Conservation (phyloP, 2,329 filamentous ascomycete species). For the Neopestalotiopsis sp. region DNA sequence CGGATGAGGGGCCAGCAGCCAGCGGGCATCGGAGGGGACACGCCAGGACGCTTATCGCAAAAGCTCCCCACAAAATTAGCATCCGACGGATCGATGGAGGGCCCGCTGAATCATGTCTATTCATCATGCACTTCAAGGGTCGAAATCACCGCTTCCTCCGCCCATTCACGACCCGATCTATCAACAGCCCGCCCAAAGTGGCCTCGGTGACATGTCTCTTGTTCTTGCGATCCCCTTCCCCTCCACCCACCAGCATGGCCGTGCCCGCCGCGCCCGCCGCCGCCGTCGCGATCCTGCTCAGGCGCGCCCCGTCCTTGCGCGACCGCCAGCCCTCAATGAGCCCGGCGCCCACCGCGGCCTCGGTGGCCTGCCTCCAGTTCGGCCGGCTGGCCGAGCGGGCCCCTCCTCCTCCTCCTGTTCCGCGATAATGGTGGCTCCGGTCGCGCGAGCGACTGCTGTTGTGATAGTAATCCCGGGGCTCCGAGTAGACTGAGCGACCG, state of each 20-base stretch:
- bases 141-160: constrained; percentile 2
- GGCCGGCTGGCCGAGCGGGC: constrained; percentile 8
- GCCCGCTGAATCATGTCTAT: background rate
- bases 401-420: background rate
- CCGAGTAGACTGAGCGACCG: background rate
- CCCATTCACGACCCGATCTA: constrained; percentile 34
- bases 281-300: constrained; percentile 30
- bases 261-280: constrained; percentile 32
- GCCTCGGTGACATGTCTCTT: constrained; percentile 29
- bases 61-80: background rate
- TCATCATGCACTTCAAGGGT: background rate
- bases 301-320: constrained; percentile 23
- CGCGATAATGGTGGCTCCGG: background rate
- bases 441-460: background rate
- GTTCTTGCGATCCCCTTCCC: constrained; percentile 21
- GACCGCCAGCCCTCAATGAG: constrained; percentile 31
- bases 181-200: constrained; percentile 29
- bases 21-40: too few species aligned
- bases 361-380: constrained; percentile 28
- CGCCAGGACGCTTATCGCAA: too few species aligned
- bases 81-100: background rate
- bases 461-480: background rate
- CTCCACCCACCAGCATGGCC: constrained; percentile 26
- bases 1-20: too few species aligned
- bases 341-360: constrained; percentile 29